These are phyloP conservation scores for Plasmodium vivax DNA, from an alignment of 169 alveolate species.

Conservation along the genomic window DNA sequence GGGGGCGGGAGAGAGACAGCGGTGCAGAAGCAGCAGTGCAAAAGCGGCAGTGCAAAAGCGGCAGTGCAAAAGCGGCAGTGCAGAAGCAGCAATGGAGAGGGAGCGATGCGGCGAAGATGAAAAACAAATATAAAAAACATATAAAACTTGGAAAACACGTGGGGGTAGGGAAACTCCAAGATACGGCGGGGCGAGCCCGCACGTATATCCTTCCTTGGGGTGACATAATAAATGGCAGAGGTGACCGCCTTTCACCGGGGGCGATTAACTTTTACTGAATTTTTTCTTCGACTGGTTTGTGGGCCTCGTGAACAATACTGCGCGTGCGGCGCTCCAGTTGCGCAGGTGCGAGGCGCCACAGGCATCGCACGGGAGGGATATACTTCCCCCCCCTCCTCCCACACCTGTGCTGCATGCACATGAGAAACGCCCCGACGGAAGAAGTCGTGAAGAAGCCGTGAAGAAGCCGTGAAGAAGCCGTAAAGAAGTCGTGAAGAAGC, in stretches of 20 bases:
- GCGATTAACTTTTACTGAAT: conserved; percentile 14
- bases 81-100: neutral
- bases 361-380: neutral
- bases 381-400: neutral
- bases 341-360: neutral
- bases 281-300: neutral
- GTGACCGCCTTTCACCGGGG: neutral
- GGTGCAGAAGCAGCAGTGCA: neutral
- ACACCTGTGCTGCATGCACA: neutral
- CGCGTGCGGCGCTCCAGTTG: neutral
- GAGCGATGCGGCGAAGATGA: neutral
- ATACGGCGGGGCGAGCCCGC: neutral
- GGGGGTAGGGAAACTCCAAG: neutral
- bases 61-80: neutral
- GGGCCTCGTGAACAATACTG: neutral
- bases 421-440: neutral
- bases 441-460: neutral
- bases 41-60: neutral
- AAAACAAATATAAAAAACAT: conserved; percentile 19
- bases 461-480: no score
- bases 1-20: neutral
- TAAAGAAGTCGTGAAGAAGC: no score
- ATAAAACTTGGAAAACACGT: neutral
- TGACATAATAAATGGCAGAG: conserved; percentile 7
- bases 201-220: neutral